These are phyloP conservation scores for Onygenales sp. DNA, from an alignment of 2,329 filamentous ascomycete species.

Conservation along the genomic window DNA sequence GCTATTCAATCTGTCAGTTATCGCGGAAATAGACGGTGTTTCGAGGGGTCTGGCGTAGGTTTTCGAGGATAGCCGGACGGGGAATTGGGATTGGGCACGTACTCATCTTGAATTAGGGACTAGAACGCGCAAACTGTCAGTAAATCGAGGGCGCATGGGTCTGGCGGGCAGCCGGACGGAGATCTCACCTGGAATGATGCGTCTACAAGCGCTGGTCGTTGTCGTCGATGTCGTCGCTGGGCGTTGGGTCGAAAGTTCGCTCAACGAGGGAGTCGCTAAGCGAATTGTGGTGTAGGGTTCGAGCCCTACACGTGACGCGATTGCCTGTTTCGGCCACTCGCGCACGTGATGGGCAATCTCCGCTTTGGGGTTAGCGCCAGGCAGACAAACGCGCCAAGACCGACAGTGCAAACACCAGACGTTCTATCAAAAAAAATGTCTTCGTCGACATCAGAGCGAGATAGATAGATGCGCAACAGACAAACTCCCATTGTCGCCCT, in stretches of 20 bases:
- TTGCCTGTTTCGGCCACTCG: conserved; percentile 2
- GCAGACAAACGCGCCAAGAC: conserved; percentile 28
- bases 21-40: conserved; percentile 14
- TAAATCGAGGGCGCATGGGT: conserved; percentile 7
- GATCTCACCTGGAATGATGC: conserved; percentile 33
- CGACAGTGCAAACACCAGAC: conserved; percentile 23
- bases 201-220: conserved; percentile 37
- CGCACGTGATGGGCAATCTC: not conserved
- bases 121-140: conserved; percentile 20
- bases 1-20: conserved; percentile 45
- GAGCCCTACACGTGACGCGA: conserved; percentile 22
- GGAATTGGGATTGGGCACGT: conserved; percentile 30
- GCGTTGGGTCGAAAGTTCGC: conserved; percentile 29
- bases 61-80: conserved; percentile 9
- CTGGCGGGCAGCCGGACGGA: not conserved
- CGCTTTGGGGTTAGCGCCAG: not conserved
- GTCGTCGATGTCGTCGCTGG: conserved; percentile 37
- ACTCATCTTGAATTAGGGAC: conserved; percentile 51
- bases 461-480: not conserved
- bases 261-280: conserved; percentile 28
- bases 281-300: conserved; percentile 33
- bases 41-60: not conserved
- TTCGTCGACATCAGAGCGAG: conserved; percentile 4
- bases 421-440: conserved; percentile 14
- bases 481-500: conserved; percentile 4